Evolutionary conservation across 2,329 filamentous ascomycete genomes (phyloP).

Genomic region (Aspergillus sojae): DNA sequence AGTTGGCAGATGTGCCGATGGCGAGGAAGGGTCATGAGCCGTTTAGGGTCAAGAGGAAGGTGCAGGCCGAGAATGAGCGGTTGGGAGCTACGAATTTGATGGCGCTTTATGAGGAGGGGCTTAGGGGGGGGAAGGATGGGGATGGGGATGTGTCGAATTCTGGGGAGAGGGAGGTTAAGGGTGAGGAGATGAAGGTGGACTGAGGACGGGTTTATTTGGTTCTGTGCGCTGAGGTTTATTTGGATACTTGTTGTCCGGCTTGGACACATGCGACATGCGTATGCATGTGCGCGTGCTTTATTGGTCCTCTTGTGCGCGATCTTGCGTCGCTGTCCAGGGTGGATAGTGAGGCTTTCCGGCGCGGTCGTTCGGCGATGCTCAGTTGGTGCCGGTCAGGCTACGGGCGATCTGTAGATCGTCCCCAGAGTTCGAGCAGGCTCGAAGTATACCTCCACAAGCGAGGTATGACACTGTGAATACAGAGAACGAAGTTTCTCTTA

Average conservation of each 20-base stretch:
- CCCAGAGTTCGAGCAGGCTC: neutral
- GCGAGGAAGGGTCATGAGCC: conserved; percentile 27
- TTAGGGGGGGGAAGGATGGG: neutral
- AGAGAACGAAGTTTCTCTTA: neutral
- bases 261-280: neutral
- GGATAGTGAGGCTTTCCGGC: neutral
- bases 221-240: neutral
- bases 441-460: neutral
- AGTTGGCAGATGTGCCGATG: conserved; percentile 36
- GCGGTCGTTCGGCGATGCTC: neutral
- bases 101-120: conserved; percentile 10
- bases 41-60: conserved; percentile 21
- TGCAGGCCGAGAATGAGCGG: conserved; percentile 22
- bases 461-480: neutral
- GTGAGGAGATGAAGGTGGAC: neutral
- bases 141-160: neutral
- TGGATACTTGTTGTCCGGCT: neutral
- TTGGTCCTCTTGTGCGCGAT: no score
- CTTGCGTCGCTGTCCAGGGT: neutral
- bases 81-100: conserved; percentile 32
- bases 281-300: neutral
- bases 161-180: neutral
- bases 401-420: neutral
- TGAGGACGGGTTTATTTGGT: neutral
- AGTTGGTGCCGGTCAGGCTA: neutral